Percentiles rank a stretch among this genome's conserved stretches.
Evolutionary conservation across 108 stramenopile species (phyloP).

Genomic region (Skeletonema costatum): DNA sequence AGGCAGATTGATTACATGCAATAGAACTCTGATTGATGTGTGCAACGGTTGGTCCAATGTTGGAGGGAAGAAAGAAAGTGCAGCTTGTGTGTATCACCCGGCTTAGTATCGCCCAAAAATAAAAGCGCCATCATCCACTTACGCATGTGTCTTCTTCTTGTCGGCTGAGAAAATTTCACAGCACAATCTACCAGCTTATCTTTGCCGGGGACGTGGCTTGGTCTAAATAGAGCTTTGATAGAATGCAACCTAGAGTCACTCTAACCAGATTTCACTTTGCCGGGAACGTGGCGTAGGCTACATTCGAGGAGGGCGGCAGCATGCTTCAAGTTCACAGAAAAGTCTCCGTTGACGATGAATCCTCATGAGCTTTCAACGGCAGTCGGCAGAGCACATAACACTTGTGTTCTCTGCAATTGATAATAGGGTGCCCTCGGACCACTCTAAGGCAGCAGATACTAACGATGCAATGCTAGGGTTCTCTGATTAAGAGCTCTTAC

Average conservation of each 20-base stretch:
- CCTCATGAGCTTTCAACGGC: not conserved
- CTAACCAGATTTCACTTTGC: too few relatives aligned
- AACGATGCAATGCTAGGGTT: not conserved
- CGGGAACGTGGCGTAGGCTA: too few relatives aligned
- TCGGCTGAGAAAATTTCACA: not conserved
- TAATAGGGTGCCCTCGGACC: not conserved
- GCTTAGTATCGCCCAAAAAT: not conserved
- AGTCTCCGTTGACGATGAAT: not conserved
- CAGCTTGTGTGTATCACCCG: not conserved
- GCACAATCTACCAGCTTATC: not conserved
- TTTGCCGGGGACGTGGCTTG: not conserved
- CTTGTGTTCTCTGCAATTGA: not conserved
- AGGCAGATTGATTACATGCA: slow-evolving; percentile 1
- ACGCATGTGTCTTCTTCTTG: not conserved
- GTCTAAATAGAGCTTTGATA: not conserved
- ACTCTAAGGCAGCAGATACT: not conserved
- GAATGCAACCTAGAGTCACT: too few relatives aligned
- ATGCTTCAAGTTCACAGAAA: not conserved
- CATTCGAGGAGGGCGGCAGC: not conserved
- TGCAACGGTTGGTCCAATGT: not conserved
- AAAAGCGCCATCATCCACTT: not conserved
- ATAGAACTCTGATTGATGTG: not conserved
- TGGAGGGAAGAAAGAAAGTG: not conserved
- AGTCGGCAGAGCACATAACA: not conserved
- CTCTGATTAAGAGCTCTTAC: too few relatives aligned